These are phyloP conservation scores for Phytopythium litorale DNA, from an alignment of 352 stramenopile species.

Conservation along the genomic window DNA sequence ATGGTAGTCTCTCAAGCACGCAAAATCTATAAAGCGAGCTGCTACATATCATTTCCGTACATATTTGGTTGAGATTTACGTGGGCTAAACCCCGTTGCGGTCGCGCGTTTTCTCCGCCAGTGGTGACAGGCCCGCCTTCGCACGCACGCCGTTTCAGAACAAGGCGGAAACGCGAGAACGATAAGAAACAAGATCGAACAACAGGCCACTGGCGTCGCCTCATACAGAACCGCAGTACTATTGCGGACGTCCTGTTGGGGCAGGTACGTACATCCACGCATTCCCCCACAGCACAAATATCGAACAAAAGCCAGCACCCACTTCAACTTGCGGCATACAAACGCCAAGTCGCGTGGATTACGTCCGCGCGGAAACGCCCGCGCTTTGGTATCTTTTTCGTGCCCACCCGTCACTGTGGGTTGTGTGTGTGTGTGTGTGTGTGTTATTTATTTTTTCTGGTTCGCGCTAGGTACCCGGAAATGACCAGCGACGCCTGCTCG, in stretches of 20 bases:
- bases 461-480: background rate
- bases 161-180: background rate
- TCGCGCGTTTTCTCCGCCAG: background rate
- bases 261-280: no score
- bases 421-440: no score
- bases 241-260: no score
- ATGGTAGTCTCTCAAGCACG: no score
- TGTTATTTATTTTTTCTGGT: background rate
- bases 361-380: background rate
- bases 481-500: background rate
- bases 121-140: background rate
- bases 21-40: background rate
- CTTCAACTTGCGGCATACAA: slow-evolving; percentile 2
- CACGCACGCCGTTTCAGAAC: background rate
- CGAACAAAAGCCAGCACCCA: background rate
- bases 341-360: background rate
- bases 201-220: background rate
- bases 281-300: background rate
- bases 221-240: background rate
- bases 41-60: background rate
- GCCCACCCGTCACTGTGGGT: no score
- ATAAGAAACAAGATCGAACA: background rate
- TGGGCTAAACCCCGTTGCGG: no score
- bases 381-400: background rate
- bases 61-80: background rate